Evolutionary conservation across 2,329 filamentous ascomycete genomes (phyloP).

Genomic region (Fonsecaea nubica): DNA sequence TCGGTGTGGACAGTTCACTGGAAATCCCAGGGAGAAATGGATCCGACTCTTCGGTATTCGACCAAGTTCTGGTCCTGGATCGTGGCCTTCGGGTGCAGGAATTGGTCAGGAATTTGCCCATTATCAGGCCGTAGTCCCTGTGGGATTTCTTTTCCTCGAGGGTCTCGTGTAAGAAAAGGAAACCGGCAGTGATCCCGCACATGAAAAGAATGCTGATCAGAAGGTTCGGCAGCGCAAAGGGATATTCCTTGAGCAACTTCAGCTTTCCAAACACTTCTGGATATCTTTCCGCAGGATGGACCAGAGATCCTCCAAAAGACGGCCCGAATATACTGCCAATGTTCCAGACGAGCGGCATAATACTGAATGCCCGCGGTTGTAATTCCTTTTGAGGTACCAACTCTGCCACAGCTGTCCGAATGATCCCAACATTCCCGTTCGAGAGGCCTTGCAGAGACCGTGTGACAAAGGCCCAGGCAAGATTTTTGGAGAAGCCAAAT

Average conservation of each 20-base stretch:
- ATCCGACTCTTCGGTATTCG: constrained; percentile 40
- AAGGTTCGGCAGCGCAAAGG: constrained; percentile 84
- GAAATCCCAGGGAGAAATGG: constrained; percentile 27
- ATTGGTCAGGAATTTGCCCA: constrained; percentile 71
- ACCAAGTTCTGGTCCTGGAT: constrained; percentile 28
- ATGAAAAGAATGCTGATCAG: constrained; percentile 78
- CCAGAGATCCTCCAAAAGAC: constrained; percentile 83
- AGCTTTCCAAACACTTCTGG: constrained; percentile 72
- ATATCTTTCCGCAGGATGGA: constrained; percentile 77
- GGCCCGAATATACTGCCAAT: constrained; percentile 88
- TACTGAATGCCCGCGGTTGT: constrained; percentile 85
- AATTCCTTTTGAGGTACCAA: constrained; percentile 86
- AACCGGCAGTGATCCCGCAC: constrained; percentile 73
- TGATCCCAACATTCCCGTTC: constrained; percentile 94
- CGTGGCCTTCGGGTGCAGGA: constrained; percentile 42
- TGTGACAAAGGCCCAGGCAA: constrained; percentile 79
- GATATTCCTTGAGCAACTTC: constrained; percentile 74
- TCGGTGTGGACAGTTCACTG: constrained; percentile 33
- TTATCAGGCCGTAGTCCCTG: constrained; percentile 75
- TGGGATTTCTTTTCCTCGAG: constrained; percentile 72
- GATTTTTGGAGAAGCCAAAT: constrained; percentile 81
- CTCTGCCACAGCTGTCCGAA: constrained; percentile 89
- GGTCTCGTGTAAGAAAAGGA: constrained; percentile 86
- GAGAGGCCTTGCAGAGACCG: constrained; percentile 80
- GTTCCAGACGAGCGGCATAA: constrained; percentile 93